Evolutionary conservation across 228 moss, liverwort and hornwort genomes (phyloP).

Genomic region (Sphagnum fallax): DNA sequence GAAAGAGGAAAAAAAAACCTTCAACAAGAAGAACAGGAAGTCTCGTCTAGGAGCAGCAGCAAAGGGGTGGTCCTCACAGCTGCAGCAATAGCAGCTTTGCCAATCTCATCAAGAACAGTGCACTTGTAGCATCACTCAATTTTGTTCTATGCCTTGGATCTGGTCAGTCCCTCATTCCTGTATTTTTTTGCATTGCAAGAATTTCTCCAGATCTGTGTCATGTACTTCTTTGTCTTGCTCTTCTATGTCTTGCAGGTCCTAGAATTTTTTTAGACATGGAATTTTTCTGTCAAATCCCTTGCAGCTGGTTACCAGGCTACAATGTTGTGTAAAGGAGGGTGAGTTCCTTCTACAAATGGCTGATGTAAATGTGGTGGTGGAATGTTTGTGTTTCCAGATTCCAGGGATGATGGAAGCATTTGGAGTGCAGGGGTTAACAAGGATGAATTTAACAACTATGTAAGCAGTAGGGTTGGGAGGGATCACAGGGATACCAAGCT

Average conservation of each 20-base stretch:
- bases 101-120: constrained; percentile 12
- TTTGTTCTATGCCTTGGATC: constrained; percentile 42
- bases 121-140: constrained; percentile 38
- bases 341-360: constrained; percentile 4
- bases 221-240: background rate
- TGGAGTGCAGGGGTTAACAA: constrained; percentile 51
- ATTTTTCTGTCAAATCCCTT: background rate
- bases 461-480: constrained; percentile 48
- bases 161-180: no score
- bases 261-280: background rate
- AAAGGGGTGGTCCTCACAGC: no score
- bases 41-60: no score
- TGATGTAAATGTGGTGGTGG: constrained; percentile 21
- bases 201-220: no score
- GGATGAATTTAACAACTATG: constrained; percentile 55
- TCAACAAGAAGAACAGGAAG: no score
- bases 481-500: constrained; percentile 27
- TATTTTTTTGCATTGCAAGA: no score
- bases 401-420: constrained; percentile 58
- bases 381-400: constrained; percentile 30
- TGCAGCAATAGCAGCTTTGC: background rate
- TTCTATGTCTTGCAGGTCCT: no score
- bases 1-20: no score
- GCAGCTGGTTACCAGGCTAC: no score
- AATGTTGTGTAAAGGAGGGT: background rate